These are phyloP conservation scores for Sugiyamaella xylanicola DNA, from an alignment of 1,139 yeast species.

Conservation along the genomic window DNA sequence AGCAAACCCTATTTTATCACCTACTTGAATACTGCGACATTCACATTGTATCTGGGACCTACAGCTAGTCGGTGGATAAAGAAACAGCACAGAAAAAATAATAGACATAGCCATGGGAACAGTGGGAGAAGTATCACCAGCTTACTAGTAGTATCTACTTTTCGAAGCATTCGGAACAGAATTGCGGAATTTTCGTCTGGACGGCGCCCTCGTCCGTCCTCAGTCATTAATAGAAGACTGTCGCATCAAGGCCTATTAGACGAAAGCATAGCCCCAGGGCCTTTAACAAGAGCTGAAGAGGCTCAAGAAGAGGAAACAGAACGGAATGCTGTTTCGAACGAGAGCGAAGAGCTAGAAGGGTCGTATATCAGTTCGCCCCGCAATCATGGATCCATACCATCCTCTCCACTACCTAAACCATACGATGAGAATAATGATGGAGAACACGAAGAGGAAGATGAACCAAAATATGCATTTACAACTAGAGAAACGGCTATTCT, in stretches of 20 bases:
- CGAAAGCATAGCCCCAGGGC: background rate
- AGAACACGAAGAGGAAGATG: slow-evolving; percentile 6
- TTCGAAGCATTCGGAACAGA: background rate
- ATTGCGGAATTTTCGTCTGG: background rate
- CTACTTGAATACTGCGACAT: slow-evolving; percentile 84
- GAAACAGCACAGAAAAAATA: slow-evolving; percentile 2
- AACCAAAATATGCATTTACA: slow-evolving; percentile 31
- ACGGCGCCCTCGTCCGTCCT: background rate
- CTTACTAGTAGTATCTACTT: background rate
- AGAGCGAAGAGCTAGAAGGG: slow-evolving; percentile 7
- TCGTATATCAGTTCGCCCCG: background rate
- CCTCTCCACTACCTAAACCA: slow-evolving; percentile 9
- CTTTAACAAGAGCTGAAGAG: slow-evolving; percentile 8
- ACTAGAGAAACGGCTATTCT: slow-evolving; percentile 48
- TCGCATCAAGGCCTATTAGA: slow-evolving; percentile 11
- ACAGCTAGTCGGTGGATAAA: slow-evolving; percentile 29
- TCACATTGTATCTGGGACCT: slow-evolving; percentile 74
- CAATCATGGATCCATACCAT: slow-evolving; percentile 16
- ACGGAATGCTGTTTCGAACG: background rate
- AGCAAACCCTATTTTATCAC: slow-evolving; percentile 94
- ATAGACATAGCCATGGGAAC: background rate
- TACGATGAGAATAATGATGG: background rate
- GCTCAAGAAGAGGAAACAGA: slow-evolving; percentile 3
- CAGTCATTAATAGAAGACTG: background rate
- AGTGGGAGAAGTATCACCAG: background rate